These are phyloP conservation scores for Helianthus tuberosus DNA, from an alignment of 129 eudicot species.

Conservation along the genomic window DNA sequence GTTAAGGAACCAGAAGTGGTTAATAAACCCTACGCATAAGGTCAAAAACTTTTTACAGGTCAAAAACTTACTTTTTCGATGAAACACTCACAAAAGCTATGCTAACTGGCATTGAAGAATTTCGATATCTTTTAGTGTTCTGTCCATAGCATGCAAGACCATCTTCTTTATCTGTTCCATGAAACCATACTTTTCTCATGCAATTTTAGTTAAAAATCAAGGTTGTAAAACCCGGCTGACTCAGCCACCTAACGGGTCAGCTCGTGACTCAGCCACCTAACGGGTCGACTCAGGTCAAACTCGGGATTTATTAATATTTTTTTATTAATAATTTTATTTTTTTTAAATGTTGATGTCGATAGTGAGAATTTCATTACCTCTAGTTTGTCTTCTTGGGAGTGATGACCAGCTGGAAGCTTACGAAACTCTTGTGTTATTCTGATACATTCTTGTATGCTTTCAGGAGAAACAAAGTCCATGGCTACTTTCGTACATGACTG, in stretches of 20 bases:
- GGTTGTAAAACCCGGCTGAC: background rate
- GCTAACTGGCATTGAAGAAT: no score
- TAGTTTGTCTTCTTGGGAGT: slow-evolving; percentile 67
- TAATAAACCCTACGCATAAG: no score
- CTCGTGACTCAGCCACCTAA: background rate
- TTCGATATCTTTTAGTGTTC: no score
- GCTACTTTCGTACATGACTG: no score
- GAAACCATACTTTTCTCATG: background rate
- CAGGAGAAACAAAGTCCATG: slow-evolving; percentile 61
- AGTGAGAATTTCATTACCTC: slow-evolving; percentile 44
- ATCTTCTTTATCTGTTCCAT: background rate
- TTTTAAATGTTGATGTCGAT: background rate
- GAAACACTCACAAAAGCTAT: no score
- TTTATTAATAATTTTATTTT: no score
- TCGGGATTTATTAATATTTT: no score
- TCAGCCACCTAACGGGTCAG: background rate
- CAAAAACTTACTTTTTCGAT: no score
- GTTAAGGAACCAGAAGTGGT: no score
- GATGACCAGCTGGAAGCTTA: slow-evolving; percentile 52
- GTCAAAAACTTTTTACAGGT: no score
- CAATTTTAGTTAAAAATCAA: background rate
- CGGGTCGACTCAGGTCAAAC: background rate
- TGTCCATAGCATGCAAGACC: no score
- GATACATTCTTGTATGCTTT: slow-evolving; percentile 51
- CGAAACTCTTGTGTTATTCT: slow-evolving; percentile 63